Percentiles rank a stretch among this genome's conserved stretches.
These are phyloP conservation scores for Fraxinus quadrangulata DNA, from an alignment of 257 asterid species.

Conservation along the genomic window DNA sequence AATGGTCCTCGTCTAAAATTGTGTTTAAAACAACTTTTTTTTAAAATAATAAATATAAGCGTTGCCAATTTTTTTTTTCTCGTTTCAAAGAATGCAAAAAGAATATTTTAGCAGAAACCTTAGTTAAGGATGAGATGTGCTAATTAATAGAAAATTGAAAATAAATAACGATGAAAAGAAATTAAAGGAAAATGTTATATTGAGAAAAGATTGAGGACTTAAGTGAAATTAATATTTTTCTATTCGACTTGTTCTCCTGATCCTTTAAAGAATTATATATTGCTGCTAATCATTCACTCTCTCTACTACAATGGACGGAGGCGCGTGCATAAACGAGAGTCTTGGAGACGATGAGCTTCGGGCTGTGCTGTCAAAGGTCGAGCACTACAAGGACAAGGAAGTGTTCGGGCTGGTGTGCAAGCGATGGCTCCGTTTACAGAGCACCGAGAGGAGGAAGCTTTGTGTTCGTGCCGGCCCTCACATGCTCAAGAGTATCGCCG, in stretches of 20 bases:
- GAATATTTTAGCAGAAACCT: no score
- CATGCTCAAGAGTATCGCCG: constrained; percentile 77
- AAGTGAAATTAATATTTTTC: no score
- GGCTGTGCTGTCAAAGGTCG: constrained; percentile 55
- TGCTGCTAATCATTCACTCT: background rate
- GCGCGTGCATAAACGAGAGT: constrained; percentile 55
- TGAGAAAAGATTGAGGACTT: no score
- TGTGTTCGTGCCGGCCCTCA: constrained; percentile 93
- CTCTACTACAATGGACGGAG: constrained; percentile 15
- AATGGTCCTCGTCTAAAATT: no score
- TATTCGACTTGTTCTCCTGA: background rate
- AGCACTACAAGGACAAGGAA: constrained; percentile 65
- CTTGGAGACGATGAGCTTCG: constrained; percentile 87
- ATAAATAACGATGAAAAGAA: no score
- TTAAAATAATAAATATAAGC: no score
- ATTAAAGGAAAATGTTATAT: no score
- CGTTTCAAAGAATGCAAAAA: no score
- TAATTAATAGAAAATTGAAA: no score
- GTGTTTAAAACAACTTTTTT: no score
- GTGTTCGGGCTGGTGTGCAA: constrained; percentile 88
- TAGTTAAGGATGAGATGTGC: no score
- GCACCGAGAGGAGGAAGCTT: constrained; percentile 72
- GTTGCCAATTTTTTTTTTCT: no score
- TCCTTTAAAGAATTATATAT: background rate
- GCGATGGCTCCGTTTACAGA: constrained; percentile 87